These are phyloP conservation scores for Dactylellina sp. DNA, from an alignment of 2,329 filamentous ascomycete genomes.

Conservation along the genomic window DNA sequence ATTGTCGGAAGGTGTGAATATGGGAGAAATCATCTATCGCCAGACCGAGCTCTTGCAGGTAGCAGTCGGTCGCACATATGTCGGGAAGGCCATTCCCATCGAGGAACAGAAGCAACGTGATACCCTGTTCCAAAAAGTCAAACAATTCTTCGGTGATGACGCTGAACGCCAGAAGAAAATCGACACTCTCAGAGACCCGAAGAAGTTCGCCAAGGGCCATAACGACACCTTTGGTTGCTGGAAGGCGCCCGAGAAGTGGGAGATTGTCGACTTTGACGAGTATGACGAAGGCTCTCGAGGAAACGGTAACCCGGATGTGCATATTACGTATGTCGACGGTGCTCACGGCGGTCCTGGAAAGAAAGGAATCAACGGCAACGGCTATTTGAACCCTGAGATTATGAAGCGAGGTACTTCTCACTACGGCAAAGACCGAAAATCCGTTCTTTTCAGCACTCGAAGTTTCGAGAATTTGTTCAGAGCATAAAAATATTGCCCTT, in stretches of 20 bases:
- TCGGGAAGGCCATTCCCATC: constrained; percentile 7
- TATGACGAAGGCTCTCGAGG: constrained; percentile 7
- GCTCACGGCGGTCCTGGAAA: constrained; percentile 21
- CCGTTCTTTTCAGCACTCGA: constrained; percentile 35
- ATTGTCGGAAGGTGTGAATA: constrained; percentile 2
- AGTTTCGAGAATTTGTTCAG: constrained; percentile 35
- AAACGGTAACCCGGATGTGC: constrained; percentile 5
- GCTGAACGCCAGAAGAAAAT: constrained; percentile 21
- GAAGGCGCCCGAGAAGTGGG: constrained; percentile 32
- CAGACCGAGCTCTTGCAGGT: constrained; percentile 22
- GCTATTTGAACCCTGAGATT: constrained; percentile 17
- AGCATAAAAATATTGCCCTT: constrained; percentile 9
- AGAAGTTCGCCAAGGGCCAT: constrained; percentile 2
- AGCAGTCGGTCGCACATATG: constrained; percentile 22
- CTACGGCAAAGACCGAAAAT: constrained; percentile 44
- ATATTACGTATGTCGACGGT: constrained; percentile 22
- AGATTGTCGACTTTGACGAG: constrained; percentile 22
- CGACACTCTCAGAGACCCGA: constrained; percentile 17
- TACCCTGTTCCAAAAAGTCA: constrained; percentile 9
- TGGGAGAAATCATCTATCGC: constrained; percentile 29
- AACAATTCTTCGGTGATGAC: constrained; percentile 27
- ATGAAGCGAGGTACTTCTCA: constrained; percentile 40
- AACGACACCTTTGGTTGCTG: constrained; percentile 21
- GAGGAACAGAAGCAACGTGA: constrained; percentile 32
- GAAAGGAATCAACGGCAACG: constrained; percentile 19